These are phyloP conservation scores for Claviceps humidiphila DNA, from an alignment of 2,329 filamentous ascomycete genomes.

Conservation along the genomic window DNA sequence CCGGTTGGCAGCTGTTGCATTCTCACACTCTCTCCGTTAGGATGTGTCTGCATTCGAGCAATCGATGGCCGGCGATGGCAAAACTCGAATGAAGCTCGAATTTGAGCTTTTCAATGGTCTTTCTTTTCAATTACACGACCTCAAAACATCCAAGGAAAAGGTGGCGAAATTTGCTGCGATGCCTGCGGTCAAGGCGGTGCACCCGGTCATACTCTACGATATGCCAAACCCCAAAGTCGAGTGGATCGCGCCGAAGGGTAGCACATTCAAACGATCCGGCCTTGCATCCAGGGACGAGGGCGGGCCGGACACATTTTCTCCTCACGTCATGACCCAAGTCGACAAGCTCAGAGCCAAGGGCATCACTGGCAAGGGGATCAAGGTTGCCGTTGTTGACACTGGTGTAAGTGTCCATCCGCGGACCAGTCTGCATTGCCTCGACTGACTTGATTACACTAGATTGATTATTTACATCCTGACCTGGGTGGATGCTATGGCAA, in stretches of 20 bases:
- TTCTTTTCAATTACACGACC: conserved; percentile 38
- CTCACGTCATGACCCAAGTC: conserved; percentile 44
- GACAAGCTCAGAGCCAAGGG: conserved; percentile 36
- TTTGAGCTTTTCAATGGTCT: conserved; percentile 40
- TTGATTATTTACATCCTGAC: conserved; percentile 50
- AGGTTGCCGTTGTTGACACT: conserved; percentile 39
- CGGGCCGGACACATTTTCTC: conserved; percentile 26
- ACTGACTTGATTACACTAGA: conserved; percentile 15
- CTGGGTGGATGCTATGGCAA: conserved; percentile 51
- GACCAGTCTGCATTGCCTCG: not conserved
- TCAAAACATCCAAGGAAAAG: conserved; percentile 28
- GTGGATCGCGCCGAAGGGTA: conserved; percentile 24
- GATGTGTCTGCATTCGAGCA: conserved; percentile 11
- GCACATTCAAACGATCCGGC: conserved; percentile 9
- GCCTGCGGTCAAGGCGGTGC: conserved; percentile 34
- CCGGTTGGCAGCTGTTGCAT: too few species aligned
- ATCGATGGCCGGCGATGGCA: conserved; percentile 19
- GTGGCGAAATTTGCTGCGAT: conserved; percentile 27
- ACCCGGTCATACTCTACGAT: conserved; percentile 31
- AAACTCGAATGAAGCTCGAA: conserved; percentile 33
- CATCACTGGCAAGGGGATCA: conserved; percentile 36
- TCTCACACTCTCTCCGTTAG: conserved; percentile 1
- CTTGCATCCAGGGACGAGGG: conserved; percentile 11
- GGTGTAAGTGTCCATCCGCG: conserved; percentile 28
- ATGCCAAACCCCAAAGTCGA: conserved; percentile 32